Conservation (phyloP, 1,284 basidiomycete genomes). For the Ceratobasidium papillatum region DNA sequence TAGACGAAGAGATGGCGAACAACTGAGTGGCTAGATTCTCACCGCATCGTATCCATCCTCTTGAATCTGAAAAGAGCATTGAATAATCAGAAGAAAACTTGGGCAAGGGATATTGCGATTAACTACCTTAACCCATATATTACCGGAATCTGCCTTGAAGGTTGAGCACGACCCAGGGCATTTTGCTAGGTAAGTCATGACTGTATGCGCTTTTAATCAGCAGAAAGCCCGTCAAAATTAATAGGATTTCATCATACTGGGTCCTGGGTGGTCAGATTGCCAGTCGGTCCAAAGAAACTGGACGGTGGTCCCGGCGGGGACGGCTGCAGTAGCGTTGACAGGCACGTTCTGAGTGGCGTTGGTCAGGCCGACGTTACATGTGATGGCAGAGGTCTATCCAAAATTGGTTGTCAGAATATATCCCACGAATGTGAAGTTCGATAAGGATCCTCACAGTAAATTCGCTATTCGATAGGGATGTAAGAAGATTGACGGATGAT, state of each 20-base stretch:
- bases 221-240: too few relatives aligned
- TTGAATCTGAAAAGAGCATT: background rate
- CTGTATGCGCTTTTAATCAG: background rate
- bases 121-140: conserved; percentile 26
- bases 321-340: conserved; percentile 9
- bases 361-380: conserved; percentile 10
- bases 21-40: background rate
- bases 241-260: conserved; percentile 2
- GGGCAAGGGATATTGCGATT: too few relatives aligned
- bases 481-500: too few relatives aligned
- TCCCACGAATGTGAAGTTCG: background rate
- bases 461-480: background rate
- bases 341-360: conserved; percentile 2
- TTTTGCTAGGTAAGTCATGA: conserved; percentile 24
- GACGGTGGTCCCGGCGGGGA: conserved; percentile 14
- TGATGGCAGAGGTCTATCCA: conserved; percentile 11
- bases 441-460: background rate
- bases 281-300: conserved; percentile 25
- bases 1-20: background rate
- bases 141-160: conserved; percentile 22
- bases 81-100: background rate
- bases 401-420: background rate
- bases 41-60: conserved; percentile 30
- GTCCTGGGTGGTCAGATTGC: conserved; percentile 28
- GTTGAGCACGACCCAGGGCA: conserved; percentile 22